Evolutionary conservation across 1,284 basidiomycete genomes (phyloP).

Genomic region (Irpex sp.): DNA sequence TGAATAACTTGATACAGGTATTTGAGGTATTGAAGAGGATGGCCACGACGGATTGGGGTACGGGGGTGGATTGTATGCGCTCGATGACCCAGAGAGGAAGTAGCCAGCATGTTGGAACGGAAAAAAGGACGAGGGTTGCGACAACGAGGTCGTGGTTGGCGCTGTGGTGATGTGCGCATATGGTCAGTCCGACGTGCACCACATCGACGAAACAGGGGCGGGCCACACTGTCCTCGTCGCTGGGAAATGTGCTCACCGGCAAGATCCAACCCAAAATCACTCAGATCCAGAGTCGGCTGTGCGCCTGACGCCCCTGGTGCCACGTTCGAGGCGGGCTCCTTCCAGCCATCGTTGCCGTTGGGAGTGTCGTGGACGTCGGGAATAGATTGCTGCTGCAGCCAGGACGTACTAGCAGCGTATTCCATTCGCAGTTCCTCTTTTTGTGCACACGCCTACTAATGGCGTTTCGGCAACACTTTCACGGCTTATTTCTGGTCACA

Average conservation of each 20-base stretch:
- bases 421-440: slow-evolving; percentile 43
- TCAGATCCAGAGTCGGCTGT: slow-evolving; percentile 37
- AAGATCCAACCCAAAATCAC: slow-evolving; percentile 36
- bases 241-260: slow-evolving; percentile 29
- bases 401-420: slow-evolving; percentile 47
- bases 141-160: slow-evolving; percentile 30
- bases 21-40: slow-evolving; percentile 30
- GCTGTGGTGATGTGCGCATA: slow-evolving; percentile 12
- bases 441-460: slow-evolving; percentile 43
- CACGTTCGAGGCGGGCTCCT: slow-evolving; percentile 36
- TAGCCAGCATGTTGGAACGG: slow-evolving; percentile 37
- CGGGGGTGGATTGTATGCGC: slow-evolving; percentile 50
- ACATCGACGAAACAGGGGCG: slow-evolving; percentile 1
- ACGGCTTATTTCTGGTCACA: slow-evolving; percentile 50
- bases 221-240: slow-evolving; percentile 3
- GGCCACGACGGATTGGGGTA: slow-evolving; percentile 48
- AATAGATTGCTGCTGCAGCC: slow-evolving; percentile 46
- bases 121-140: slow-evolving; percentile 36
- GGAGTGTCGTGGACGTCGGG: slow-evolving; percentile 37
- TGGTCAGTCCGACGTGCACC: background rate
- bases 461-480: slow-evolving; percentile 46
- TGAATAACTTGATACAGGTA: slow-evolving; percentile 72
- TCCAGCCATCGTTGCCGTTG: slow-evolving; percentile 41
- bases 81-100: slow-evolving; percentile 32
- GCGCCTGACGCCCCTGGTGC: slow-evolving; percentile 22